phyloP scores from a whole-genome alignment of 192 early-diverging fungal genomes.

The Umbelopsis sp. region DNA sequence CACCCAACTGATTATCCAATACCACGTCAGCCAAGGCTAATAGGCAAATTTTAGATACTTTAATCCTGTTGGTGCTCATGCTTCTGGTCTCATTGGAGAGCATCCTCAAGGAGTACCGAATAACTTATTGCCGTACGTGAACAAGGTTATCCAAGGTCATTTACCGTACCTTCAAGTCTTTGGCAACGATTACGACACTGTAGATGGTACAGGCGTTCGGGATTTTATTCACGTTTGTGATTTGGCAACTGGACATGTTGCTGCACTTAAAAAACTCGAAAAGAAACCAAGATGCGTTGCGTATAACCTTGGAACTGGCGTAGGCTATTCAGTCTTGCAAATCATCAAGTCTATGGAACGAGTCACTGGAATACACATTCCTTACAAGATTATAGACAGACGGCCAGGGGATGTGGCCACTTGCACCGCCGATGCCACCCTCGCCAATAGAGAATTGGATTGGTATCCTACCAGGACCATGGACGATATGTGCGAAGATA shows the following conservation, averaged over 20 bases:
- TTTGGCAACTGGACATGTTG: constrained; percentile 86
- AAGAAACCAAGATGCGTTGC: constrained; percentile 60
- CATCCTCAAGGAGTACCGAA: constrained; percentile 84
- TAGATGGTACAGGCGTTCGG: constrained; percentile 89
- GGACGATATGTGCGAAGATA: constrained; percentile 62
- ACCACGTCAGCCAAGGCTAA: constrained; percentile 14
- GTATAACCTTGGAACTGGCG: constrained; percentile 93
- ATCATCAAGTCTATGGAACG: constrained; percentile 83
- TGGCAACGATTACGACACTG: constrained; percentile 90
- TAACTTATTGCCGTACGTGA: constrained; percentile 89
- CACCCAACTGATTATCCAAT: too few species aligned
- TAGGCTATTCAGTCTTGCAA: constrained; percentile 91
- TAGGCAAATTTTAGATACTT: constrained; percentile 76
- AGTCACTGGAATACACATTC: constrained; percentile 81
- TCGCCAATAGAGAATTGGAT: constrained; percentile 52
- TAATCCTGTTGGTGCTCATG: constrained; percentile 94
- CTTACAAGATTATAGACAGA: constrained; percentile 59
- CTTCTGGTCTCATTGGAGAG: constrained; percentile 89
- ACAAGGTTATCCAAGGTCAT: constrained; percentile 85
- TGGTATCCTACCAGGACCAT: constrained; percentile 50
- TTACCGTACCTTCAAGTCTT: constrained; percentile 84
- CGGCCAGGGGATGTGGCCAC: constrained; percentile 55
- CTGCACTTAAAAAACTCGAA: constrained; percentile 77
- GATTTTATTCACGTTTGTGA: constrained; percentile 98
- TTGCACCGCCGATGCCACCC: constrained; percentile 51